Percentiles rank a stretch among this genome's conserved stretches.
Evolutionary conservation across 805 yeast genomes (phyloP).

Genomic region (Cyberlindnera saturnus): DNA sequence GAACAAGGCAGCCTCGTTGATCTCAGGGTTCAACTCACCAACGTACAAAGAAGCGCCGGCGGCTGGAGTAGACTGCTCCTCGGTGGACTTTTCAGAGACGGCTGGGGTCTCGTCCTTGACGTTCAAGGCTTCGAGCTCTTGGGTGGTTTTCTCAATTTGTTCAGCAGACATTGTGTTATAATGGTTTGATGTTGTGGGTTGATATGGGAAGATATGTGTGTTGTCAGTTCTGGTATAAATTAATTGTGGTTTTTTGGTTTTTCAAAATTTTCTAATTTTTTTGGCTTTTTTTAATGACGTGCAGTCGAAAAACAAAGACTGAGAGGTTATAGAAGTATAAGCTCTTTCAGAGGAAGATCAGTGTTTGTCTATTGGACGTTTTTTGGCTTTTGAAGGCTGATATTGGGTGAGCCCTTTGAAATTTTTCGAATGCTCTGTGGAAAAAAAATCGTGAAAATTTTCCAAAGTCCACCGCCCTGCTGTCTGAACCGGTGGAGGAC

Average conservation of each 20-base stretch:
- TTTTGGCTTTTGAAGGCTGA: too few species aligned
- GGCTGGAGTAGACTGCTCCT: slow-evolving; percentile 21
- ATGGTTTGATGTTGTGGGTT: slow-evolving; percentile 11
- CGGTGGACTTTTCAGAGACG: slow-evolving; percentile 3
- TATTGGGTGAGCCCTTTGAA: neutral
- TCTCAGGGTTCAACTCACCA: slow-evolving; percentile 91
- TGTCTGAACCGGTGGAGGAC: neutral
- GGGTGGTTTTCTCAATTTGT: slow-evolving; percentile 35
- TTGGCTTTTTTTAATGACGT: slow-evolving; percentile 13
- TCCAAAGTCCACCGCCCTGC: neutral
- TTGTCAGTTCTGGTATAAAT: neutral
- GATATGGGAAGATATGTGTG: neutral
- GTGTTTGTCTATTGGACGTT: too few species aligned
- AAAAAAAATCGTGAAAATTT: slow-evolving; percentile 1
- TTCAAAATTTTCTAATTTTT: slow-evolving; percentile 19
- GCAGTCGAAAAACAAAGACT: slow-evolving; percentile 4
- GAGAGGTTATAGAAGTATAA: slow-evolving; percentile 1
- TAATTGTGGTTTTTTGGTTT: slow-evolving; percentile 4
- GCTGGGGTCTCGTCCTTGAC: slow-evolving; percentile 27
- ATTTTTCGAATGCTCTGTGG: neutral
- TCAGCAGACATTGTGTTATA: slow-evolving; percentile 35
- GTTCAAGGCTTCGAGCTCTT: slow-evolving; percentile 42
- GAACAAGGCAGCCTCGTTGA: slow-evolving; percentile 89
- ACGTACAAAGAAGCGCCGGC: slow-evolving; percentile 70
- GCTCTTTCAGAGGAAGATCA: slow-evolving; percentile 1